Evolutionary conservation across 129 eudicot genomes (phyloP).

Genomic region (Sambucus nigra): DNA sequence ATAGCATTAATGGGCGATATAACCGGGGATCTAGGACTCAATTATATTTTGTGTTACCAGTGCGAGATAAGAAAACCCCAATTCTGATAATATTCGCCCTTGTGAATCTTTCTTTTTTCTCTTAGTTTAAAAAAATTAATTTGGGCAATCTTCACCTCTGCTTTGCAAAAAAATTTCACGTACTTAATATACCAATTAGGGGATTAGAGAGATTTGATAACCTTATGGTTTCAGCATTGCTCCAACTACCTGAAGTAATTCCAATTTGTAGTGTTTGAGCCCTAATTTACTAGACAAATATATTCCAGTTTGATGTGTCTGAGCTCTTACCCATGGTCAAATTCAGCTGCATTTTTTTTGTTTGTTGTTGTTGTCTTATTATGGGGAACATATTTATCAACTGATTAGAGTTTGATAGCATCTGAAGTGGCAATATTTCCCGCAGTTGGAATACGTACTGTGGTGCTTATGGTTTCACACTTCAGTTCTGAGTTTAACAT

Average conservation of each 20-base stretch:
- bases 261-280: neutral
- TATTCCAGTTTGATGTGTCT: neutral
- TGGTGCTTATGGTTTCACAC: neutral
- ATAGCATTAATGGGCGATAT: conserved; percentile 5
- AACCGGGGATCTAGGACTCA: neutral
- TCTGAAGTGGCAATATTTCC: neutral
- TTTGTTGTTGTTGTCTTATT: neutral
- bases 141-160: neutral
- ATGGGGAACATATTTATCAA: neutral
- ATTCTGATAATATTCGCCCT: neutral
- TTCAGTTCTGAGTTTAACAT: neutral
- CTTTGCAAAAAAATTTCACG: neutral
- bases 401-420: neutral
- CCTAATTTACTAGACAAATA: no score
- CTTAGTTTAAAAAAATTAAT: neutral
- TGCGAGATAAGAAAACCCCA: neutral
- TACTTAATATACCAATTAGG: no score
- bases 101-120: neutral
- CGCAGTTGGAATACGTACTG: neutral
- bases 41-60: neutral
- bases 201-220: neutral
- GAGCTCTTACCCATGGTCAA: neutral
- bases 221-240: neutral
- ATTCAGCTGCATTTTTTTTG: neutral
- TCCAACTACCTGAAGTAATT: neutral